Evolutionary conservation across 139 green algal species (phyloP), one percentile per base, ranked within the genome.

Genomic region (Coelastrella sp.): DNA sequence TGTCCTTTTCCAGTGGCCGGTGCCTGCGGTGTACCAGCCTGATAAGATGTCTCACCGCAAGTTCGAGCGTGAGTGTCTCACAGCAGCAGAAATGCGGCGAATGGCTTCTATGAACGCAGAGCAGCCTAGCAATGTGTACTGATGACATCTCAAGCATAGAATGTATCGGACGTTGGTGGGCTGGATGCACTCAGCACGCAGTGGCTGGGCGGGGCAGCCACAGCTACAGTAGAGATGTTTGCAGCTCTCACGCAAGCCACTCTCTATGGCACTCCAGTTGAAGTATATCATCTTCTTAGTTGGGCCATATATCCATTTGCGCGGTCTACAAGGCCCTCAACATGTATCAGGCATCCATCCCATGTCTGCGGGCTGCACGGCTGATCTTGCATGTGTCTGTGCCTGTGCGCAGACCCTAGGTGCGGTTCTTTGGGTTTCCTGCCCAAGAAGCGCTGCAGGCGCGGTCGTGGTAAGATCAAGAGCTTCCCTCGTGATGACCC

Each of bases 381-480:
- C 53, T 62, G 9, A 51, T 62, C 23, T 45, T 13, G 27, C 19
- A 27, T 43, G 11, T 5, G 2, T 74, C 27, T 38, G 9, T 74
- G 25, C 19, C 3, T 50, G 25, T 34, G 51, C 37, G 88, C 94
- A 96, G 92, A 98, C 89, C 97, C 97, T 38, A 93, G 97, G 60
- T 94, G 96, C 91, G 98, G 98, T 79, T 98, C 95, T 50, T 91
- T 99, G 89, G 98, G 98, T 76, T 99, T 99, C 92, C 91, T 98
- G 90, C 98, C 98, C 91, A 98, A 97, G 93, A 99, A 99, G 96
- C 93, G 98, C 60, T 98, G 95, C 93, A 91, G 95, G 74, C 95
- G 98, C 83, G 91, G 92, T 27, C 89, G 91, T 60, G 98, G 98
- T 88, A 99, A 98, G 90, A 90, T 96, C 78, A 99, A 99, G 90